These are phyloP conservation scores for Pelagophyceae sp. DNA, from an alignment of 352 stramenopile species.

Conservation along the genomic window DNA sequence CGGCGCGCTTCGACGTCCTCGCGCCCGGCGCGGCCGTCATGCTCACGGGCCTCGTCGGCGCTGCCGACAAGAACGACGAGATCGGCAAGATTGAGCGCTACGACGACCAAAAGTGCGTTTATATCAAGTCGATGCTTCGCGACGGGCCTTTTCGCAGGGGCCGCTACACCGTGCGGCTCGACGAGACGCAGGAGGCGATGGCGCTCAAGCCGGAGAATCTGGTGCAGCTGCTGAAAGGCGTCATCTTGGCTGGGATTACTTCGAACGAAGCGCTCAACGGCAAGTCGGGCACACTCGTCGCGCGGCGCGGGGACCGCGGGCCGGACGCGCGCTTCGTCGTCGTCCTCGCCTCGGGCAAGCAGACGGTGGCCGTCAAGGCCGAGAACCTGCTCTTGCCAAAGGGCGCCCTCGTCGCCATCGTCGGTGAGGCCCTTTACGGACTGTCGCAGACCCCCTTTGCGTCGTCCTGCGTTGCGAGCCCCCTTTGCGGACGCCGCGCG, in stretches of 20 bases:
- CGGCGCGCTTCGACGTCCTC: slow-evolving; percentile 48
- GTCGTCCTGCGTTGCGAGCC: slow-evolving; percentile 21
- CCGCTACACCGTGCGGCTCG: slow-evolving; percentile 48
- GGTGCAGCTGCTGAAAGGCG: slow-evolving; percentile 49
- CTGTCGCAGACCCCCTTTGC: too few relatives aligned
- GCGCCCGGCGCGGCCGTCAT: slow-evolving; percentile 47
- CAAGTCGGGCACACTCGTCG: slow-evolving; percentile 49
- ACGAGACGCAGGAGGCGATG: slow-evolving; percentile 51
- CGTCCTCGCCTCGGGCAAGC: slow-evolving; percentile 44
- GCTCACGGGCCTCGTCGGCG: slow-evolving; percentile 45
- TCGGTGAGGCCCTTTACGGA: too few relatives aligned
- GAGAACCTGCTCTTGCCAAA: slow-evolving; percentile 47
- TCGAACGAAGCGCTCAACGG: slow-evolving; percentile 50
- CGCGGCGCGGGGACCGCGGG: slow-evolving; percentile 37
- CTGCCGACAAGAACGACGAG: slow-evolving; percentile 51
- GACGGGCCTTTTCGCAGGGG: too few relatives aligned
- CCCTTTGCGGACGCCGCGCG: slow-evolving; percentile 43
- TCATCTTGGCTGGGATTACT: slow-evolving; percentile 48
- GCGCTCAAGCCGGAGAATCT: slow-evolving; percentile 52
- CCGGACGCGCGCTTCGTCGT: slow-evolving; percentile 46
- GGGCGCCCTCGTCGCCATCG: slow-evolving; percentile 4
- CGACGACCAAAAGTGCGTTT: slow-evolving; percentile 37
- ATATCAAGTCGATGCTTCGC: too few relatives aligned
- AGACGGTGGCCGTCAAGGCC: slow-evolving; percentile 47
- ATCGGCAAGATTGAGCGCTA: slow-evolving; percentile 47